Evolutionary conservation across 2,329 filamentous ascomycete species (phyloP).

Genomic region (Cryphonectria japonica): DNA sequence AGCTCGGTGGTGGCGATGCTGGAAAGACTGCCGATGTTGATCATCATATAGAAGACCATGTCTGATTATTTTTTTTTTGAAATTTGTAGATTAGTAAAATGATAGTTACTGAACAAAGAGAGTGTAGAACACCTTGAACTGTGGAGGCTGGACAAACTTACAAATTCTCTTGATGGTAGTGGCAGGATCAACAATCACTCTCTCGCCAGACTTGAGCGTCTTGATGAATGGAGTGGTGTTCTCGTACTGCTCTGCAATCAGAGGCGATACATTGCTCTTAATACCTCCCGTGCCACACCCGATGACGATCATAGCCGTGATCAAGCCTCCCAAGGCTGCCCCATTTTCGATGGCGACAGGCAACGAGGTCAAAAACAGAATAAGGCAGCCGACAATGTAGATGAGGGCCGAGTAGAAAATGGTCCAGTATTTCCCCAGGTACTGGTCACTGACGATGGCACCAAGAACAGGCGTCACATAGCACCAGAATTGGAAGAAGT

Average conservation of each 20-base stretch:
- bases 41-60: slow-evolving; percentile 69
- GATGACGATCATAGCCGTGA: slow-evolving; percentile 28
- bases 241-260: slow-evolving; percentile 69
- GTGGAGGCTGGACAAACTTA: not conserved
- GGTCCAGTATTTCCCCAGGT: slow-evolving; percentile 28
- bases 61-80: slow-evolving; percentile 18
- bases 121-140: not conserved
- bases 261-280: slow-evolving; percentile 65
- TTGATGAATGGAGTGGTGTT: slow-evolving; percentile 52
- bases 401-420: slow-evolving; percentile 28
- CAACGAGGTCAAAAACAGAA: slow-evolving; percentile 28
- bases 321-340: slow-evolving; percentile 27
- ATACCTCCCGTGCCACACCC: slow-evolving; percentile 46
- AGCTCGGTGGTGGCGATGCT: slow-evolving; percentile 69
- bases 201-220: slow-evolving; percentile 54
- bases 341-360: slow-evolving; percentile 28
- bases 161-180: slow-evolving; percentile 49
- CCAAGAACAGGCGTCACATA: slow-evolving; percentile 29
- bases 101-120: not conserved
- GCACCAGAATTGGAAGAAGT: slow-evolving; percentile 30
- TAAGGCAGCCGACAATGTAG: slow-evolving; percentile 24
- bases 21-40: slow-evolving; percentile 73
- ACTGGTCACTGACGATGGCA: slow-evolving; percentile 26
- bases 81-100: too few species aligned
- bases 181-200: slow-evolving; percentile 68